Percentiles rank a stretch among this genome's conserved stretches.
These are phyloP conservation scores for Globisporangium yorkense DNA, from an alignment of 352 stramenopile species.

Conservation along the genomic window DNA sequence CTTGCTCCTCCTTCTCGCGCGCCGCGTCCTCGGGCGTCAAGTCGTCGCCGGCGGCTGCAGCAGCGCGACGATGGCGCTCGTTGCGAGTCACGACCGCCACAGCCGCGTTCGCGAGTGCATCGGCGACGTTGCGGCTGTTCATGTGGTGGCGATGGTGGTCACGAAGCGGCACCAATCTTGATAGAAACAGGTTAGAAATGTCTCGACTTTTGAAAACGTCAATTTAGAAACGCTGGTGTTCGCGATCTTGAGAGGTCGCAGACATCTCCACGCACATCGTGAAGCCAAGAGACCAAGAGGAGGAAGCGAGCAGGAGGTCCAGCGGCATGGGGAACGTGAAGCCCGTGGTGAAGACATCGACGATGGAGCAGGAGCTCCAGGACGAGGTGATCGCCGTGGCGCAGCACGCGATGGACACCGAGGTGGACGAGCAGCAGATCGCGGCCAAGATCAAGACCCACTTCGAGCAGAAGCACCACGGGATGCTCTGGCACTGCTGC, in stretches of 20 bases:
- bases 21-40: conserved; percentile 46
- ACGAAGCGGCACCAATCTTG: background rate
- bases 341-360: conserved; percentile 84
- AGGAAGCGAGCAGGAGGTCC: background rate
- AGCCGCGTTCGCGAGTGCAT: background rate
- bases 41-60: conserved; percentile 15
- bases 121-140: background rate
- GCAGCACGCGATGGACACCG: conserved; percentile 74
- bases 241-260: background rate
- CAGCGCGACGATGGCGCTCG: background rate
- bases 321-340: conserved; percentile 43
- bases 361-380: conserved; percentile 82
- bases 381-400: conserved; percentile 79
- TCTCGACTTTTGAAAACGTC: no score
- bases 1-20: conserved; percentile 39
- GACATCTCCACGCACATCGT: background rate
- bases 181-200: background rate
- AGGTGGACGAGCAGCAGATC: conserved; percentile 86
- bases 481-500: conserved; percentile 92
- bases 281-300: background rate
- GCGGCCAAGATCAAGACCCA: conserved; percentile 89
- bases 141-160: background rate
- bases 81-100: background rate
- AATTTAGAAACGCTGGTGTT: no score
- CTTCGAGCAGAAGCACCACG: conserved; percentile 91